Evolutionary conservation across 768 basidiomycete species (phyloP), one percentile per base, ranked within the genome.

Genomic region (Mycena sanguinolenta): DNA sequence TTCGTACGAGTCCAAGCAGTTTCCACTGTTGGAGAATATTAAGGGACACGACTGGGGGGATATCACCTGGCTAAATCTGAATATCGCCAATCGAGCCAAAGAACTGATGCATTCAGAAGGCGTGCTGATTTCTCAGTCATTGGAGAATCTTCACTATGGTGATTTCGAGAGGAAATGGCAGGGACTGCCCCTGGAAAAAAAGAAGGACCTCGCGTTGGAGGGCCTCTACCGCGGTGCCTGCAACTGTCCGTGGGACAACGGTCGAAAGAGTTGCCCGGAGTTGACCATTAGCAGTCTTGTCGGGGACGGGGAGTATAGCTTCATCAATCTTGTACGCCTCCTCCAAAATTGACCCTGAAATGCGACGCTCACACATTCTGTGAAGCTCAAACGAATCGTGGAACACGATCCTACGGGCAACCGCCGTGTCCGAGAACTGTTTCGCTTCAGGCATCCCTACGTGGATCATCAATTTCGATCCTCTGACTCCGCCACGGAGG

Each of bases 221-320:
- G 69, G 64, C 0, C 69, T 71, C 2, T 71, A 71, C 46, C 59
- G 64, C 6, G 69, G 50, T 4, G 69, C 69, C 34, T 65, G 63
- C 25, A 7, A 12, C 27, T 50, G 39, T 28, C 65, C 70, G 2
- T 53, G 65, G 39, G 53, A 71, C 54, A 62, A 66, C 57, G 54
- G 58, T 13, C 69, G 64, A 9, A 14, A 61, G 12, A 17, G 1
- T 4, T 71, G 69, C 27, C 69, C 69, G 4, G 69, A 71, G 38
- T 32, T 71, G 69, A 65, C 69, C 1, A 28, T 71, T 13, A 32
- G 17, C 12, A 25, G 52, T 28, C 69, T 70, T 17, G 39, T 49
- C 16, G 58, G 69, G 14, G 50, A 59, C 19, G 64, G 69, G 2
- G 64, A 71, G 25, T 71, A 65, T 39, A 66, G 36, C 39, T 27